Evolutionary conservation across 2,329 filamentous ascomycete species (phyloP), one percentile per base, ranked within the genome.

Genomic region (Emergomyces orientalis): DNA sequence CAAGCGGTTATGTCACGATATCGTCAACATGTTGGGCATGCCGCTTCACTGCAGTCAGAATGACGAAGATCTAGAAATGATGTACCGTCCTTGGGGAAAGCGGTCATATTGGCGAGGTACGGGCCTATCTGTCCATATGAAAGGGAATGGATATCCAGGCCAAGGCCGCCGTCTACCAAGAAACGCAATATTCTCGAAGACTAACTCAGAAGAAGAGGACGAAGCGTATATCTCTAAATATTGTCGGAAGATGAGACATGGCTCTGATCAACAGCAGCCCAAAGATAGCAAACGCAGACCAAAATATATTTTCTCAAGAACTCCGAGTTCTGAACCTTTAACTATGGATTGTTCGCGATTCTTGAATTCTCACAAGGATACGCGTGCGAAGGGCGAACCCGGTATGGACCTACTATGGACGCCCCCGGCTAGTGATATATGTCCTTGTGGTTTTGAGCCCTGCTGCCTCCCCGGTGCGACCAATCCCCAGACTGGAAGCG

Each of bases 1-100:
- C 34, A 57, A 41, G n/a, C 32, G 54, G 54, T 59, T 59, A 47
- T 41, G 27, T n/a, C 19, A 59, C 17, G 56, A 59, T n/a, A 34
- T 47, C n/a, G 17, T 32, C 17, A 30, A 59, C 56, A 59, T 59
- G 56, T 2, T 59, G 13, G 27, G 9, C 25, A 47, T 34, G 27
- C 41, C 41, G 19, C 27, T 25, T 34, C 56, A 30, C 14, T 34
- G 19, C 25, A 34, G 13, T 47, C 39, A 47, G 4, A 4, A 9
- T 22, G 56, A 34, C 41, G 39, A 59, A 59, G 56, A 59, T 32
- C 56, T 59, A 27, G 56, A 59, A 47, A 34, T 19, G 27, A n/a
- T 27, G 25, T 45, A 59, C 41, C 39, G 56, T 19, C 56, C 39
- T 19, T 47, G 56, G 41, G 19, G 27, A n/a, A 47, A 59, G 19